Base-by-base conservation (phyloP, 2,329 filamentous ascomycete species). In the Alternaria angustiovoidea region DNA sequence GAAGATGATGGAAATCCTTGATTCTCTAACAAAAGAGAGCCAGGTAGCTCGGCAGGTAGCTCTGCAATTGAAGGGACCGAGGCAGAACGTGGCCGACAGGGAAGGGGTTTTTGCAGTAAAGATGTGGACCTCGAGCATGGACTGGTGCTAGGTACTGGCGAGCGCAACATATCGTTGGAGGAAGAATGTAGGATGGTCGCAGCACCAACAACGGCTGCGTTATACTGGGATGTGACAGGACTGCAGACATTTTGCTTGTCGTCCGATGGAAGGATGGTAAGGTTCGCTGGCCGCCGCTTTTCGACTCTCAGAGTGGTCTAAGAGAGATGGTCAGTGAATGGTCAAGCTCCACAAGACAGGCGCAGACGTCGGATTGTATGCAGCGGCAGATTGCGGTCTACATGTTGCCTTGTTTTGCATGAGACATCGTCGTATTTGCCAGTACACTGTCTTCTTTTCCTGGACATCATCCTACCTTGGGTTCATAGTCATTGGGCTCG, bases 161-260 rank as follows among this genome's bases (percentile, higher is more conserved):
- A 81, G 39, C 76, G 76, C 26, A 82, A 71, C 69, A 80, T 78
- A 55, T 80, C 80, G 69, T 79, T 81, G 65, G 81, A 76, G 22
- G 78, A 76, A 32, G 75, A 72, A 61, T 81, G 74, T 41, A 82
- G 67, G 72, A 73, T 76, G 44, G 71, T 74, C 51, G 73, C 68
- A 38, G 74, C 74, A 56, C 66, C 70, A 63, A 66, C 62, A 51
- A 72, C 62, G 51, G 65, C 66, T 41, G 64, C 67, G 72, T 74
- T 72, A 56, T 77, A 73, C 49, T 66, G 65, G 51, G 68, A 64
- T 39, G 70, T 71, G 42, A 67, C 51, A 58, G 77, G 71, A 63
- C 58, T 69, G 39, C 70, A 60, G 42, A 58, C 58, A 43, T 62
- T 53, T 60, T 67, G 63, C 44, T 67, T 62, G 44, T 67, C 60